Evolutionary conservation across 352 stramenopile species (phyloP).

Genomic region (Phytophthora macrochlamydospora): DNA sequence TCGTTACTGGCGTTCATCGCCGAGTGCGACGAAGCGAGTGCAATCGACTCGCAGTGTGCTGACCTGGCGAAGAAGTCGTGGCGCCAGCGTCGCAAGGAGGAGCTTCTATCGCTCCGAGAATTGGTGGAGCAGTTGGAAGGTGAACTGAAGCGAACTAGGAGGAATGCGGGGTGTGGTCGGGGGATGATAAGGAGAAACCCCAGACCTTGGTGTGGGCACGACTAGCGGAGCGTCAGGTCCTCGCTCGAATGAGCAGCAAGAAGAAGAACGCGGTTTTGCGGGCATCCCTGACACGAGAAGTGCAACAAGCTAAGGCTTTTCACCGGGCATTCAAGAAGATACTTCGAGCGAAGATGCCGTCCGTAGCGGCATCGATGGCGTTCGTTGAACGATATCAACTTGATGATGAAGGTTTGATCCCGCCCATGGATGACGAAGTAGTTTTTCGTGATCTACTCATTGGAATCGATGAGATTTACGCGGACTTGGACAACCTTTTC

Average conservation of each 20-base stretch:
- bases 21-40: not conserved
- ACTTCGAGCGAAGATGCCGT: not conserved
- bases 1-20: not conserved
- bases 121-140: not conserved
- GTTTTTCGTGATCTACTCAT: not conserved
- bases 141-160: not conserved
- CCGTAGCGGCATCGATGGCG: not conserved
- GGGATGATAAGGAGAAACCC: not conserved
- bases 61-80: not conserved
- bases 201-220: not conserved
- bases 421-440: not conserved
- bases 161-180: not conserved
- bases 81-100: not conserved
- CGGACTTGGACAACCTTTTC: not conserved
- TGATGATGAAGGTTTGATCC: not conserved
- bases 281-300: not conserved
- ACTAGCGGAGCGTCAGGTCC: not conserved
- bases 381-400: not conserved
- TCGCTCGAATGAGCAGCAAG: not conserved
- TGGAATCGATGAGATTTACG: slow-evolving; percentile 2
- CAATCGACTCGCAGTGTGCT: not conserved
- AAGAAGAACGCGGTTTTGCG: not conserved
- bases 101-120: not conserved
- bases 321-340: not conserved
- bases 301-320: slow-evolving; percentile 2